Base-by-base conservation (phyloP, 2,329 filamentous ascomycete genomes). In the Daldinia sp. region DNA sequence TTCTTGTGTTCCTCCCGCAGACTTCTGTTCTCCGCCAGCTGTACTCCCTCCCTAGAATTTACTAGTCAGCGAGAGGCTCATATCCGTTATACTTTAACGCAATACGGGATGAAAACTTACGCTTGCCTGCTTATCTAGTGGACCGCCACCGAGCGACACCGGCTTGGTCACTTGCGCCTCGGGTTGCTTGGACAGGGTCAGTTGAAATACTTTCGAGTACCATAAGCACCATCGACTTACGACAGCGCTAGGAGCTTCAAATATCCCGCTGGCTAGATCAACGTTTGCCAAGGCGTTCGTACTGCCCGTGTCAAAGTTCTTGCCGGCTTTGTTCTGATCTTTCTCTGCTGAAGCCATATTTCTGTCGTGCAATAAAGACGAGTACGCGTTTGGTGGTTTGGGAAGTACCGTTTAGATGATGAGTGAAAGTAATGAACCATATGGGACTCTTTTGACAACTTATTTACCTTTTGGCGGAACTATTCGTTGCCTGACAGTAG, bases 291-390 rank as follows among this genome's bases (percentile, higher is more conserved):
- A 7, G 26, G 68, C 68, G 26, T 58, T 55, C 7, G 37, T 58
- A 26, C 57, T 60, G 15, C 68, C 68, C 13, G 28, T 76, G 56
- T 74, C 67, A 57, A 82, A 80, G 63, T 79, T 64, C 39, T 67
- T 65, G 26, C 55, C 39, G 37, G 60, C 53, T 18, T 67, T 65
- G 15, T 33, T 62, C 42, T 58, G 57, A n/a, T 63, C 51, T 50
- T 69, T 56, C 18, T 62, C 53, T 23, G n/a, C 44, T 12, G 35
- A 4, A 15, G 57, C 51, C 63, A 66, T 66, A 4, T 46, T 59
- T 6, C 5, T 66, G 4, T 55, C 13, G 44, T 44, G 13, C 4
- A 15, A 28, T 6, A 13, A 12, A 50, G 1, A n/a, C 20, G n/a
- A 20, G 13, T 41, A 54, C 33, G 15, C 26, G 18, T 10, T 44